A percentile compares a stretch with the other conserved stretches of the same genome.
phyloP scores from a whole-genome alignment of 139 green algal genomes.

The Parachlorella kessleri region DNA sequence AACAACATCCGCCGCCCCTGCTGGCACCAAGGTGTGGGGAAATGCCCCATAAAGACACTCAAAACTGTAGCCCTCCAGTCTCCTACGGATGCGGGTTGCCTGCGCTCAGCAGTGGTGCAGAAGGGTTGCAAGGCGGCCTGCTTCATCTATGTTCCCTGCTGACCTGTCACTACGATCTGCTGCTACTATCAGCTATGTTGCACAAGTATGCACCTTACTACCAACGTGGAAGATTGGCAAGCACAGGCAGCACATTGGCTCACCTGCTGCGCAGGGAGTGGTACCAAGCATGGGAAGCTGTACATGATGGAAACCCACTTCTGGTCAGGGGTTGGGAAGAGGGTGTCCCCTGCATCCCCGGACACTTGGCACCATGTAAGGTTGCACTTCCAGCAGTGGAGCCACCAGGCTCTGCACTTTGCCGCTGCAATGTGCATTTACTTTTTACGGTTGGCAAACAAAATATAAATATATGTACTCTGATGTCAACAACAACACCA shows the following conservation, averaged over 20 bases:
- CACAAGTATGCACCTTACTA: too few species aligned
- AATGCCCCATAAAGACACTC: constrained; percentile 2
- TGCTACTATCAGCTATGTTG: too few species aligned
- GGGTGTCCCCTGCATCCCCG: not conserved
- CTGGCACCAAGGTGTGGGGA: not conserved
- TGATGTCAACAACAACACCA: not conserved
- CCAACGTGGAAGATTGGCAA: too few species aligned
- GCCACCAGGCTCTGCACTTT: not conserved
- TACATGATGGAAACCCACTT: constrained; percentile 1
- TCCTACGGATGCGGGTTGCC: not conserved
- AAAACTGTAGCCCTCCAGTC: not conserved
- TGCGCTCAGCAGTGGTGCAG: not conserved
- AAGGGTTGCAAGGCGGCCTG: not conserved
- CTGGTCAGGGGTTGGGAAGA: not conserved
- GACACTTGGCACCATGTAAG: not conserved
- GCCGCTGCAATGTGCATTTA: not conserved
- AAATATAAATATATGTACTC: not conserved
- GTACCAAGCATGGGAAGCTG: not conserved
- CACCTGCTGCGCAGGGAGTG: not conserved
- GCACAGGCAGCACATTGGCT: too few species aligned
- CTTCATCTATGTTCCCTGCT: too few species aligned
- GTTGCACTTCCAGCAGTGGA: not conserved
- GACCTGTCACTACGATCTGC: too few species aligned
- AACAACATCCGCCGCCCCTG: not conserved
- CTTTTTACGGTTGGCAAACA: not conserved